Percentiles rank a stretch among this genome's conserved stretches.
Evolutionary conservation across 2,329 filamentous ascomycete genomes (phyloP).

Genomic region (Apiospora sp.): DNA sequence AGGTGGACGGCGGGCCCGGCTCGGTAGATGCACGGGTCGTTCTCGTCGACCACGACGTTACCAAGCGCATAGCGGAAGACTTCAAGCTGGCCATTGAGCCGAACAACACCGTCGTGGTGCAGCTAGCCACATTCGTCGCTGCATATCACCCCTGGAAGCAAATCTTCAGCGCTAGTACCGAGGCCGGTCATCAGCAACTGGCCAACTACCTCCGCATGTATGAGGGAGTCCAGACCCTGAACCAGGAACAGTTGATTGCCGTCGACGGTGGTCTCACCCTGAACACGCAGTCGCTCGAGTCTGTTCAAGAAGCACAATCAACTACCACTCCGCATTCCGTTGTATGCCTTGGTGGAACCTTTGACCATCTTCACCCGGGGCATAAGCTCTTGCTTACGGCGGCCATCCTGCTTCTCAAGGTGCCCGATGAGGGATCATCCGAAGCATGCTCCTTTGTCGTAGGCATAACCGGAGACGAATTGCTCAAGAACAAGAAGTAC

Average conservation of each 20-base stretch:
- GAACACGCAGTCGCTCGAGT: conserved; percentile 38
- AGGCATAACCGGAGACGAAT: conserved; percentile 87
- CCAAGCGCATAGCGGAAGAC: conserved; percentile 42
- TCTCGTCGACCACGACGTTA: conserved; percentile 69
- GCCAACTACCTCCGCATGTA: conserved; percentile 55
- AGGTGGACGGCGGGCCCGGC: conserved; percentile 63
- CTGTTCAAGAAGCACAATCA: neutral
- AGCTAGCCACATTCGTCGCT: conserved; percentile 60
- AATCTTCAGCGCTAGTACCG: conserved; percentile 72
- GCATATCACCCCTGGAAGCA: conserved; percentile 67
- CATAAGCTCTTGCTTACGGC: conserved; percentile 98
- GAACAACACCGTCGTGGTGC: conserved; percentile 57
- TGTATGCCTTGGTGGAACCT: conserved; percentile 90
- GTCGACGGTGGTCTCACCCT: conserved; percentile 63
- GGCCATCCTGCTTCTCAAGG: conserved; percentile 74
- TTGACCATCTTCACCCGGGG: conserved; percentile 93
- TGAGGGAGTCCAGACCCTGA: conserved; percentile 55
- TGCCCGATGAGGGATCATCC: conserved; percentile 49
- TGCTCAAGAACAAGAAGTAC: conserved; percentile 90
- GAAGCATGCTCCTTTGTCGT: conserved; percentile 71
- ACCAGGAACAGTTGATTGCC: conserved; percentile 58
- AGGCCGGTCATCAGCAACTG: conserved; percentile 68
- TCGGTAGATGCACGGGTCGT: conserved; percentile 81
- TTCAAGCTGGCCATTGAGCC: conserved; percentile 47
- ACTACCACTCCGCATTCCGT: conserved; percentile 54